Percentiles rank a stretch among this genome's conserved stretches.
Evolutionary conservation across 2,329 filamentous ascomycete species (phyloP).

Genomic region (Chaetothyriales sp.): DNA sequence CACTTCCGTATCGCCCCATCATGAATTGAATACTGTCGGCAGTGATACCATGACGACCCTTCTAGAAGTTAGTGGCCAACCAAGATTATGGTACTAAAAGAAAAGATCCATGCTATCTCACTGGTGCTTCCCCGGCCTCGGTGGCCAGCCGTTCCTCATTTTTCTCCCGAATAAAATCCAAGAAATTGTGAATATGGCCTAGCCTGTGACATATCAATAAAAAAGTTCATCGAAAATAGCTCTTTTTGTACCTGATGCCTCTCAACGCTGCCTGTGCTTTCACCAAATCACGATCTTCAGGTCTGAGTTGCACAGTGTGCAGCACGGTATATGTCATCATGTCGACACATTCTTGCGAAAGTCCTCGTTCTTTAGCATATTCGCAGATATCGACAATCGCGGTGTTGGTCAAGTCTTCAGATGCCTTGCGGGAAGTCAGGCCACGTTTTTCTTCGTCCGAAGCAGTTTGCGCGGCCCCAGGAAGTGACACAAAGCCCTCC

Average conservation of each 20-base stretch:
- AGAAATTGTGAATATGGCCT: not conserved
- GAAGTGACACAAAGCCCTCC: not conserved
- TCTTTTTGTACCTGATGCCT: not conserved
- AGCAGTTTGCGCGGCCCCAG: not conserved
- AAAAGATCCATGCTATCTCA: not conserved
- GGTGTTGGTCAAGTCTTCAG: not conserved
- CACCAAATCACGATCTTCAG: constrained; percentile 1
- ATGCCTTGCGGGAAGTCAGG: not conserved
- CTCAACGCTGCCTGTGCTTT: constrained; percentile 1
- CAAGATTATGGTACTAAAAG: too few relatives aligned
- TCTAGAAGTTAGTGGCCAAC: not conserved
- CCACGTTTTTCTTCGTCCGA: not conserved
- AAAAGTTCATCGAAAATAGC: not conserved
- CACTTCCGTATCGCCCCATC: not conserved
- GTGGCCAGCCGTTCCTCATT: not conserved
- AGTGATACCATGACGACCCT: constrained; percentile 1
- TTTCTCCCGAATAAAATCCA: not conserved
- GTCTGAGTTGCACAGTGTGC: not conserved
- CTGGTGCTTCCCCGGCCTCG: not conserved
- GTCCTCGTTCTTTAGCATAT: not conserved
- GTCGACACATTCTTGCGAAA: constrained; percentile 1
- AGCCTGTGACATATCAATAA: not conserved
- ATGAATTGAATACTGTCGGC: not conserved
- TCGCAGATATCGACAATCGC: not conserved
- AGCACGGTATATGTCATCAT: not conserved